Evolutionary conservation across 176 grass and related monocot species (phyloP).

Genomic region (Cenchrus americanus): DNA sequence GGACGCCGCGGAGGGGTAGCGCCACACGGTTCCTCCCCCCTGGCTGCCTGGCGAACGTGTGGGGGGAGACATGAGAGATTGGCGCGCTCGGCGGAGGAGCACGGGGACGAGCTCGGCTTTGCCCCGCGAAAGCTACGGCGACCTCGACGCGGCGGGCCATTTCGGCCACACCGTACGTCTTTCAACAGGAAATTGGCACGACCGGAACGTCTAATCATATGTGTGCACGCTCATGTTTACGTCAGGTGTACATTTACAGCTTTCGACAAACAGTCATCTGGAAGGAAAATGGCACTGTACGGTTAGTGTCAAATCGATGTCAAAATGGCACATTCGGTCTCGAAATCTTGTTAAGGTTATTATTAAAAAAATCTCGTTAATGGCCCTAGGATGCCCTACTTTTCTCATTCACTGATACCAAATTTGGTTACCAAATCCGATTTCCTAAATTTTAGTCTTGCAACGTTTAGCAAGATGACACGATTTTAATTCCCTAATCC

Average conservation of each 20-base stretch:
- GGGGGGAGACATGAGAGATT: neutral
- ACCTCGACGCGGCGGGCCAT: constrained; percentile 16
- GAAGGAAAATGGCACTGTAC: no score
- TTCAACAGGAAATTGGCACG: neutral
- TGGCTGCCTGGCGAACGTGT: neutral
- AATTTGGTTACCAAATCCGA: neutral
- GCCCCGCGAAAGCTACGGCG: constrained; percentile 27
- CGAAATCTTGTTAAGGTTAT: no score
- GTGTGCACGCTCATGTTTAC: neutral
- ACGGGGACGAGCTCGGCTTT: neutral
- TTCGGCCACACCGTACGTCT: constrained; percentile 19
- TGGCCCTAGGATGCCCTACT: neutral
- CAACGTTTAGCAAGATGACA: neutral
- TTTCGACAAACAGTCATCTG: no score
- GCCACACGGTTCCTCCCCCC: neutral
- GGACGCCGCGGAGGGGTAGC: neutral
- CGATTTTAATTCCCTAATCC: neutral
- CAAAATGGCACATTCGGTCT: no score
- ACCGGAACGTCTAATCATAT: neutral
- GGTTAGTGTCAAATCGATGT: no score
- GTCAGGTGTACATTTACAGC: neutral
- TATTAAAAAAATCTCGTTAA: no score
- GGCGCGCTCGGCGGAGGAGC: neutral
- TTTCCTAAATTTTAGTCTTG: neutral
- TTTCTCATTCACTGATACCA: neutral